These are phyloP conservation scores for Triticum monococcum DNA, from an alignment of 176 grass and related monocot species.

Conservation along the genomic window DNA sequence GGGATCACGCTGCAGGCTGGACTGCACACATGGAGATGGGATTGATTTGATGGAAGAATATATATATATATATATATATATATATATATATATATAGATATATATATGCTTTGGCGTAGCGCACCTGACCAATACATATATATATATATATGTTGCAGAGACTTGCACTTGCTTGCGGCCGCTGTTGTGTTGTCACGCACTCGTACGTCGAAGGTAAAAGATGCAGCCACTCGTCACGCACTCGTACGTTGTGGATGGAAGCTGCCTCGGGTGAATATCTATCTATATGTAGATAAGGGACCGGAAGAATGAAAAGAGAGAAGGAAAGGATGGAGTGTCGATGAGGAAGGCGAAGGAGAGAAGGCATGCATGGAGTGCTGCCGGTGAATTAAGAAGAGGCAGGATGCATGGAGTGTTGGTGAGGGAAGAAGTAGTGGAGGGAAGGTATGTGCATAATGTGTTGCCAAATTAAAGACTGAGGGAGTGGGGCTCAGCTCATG, in stretches of 20 bases:
- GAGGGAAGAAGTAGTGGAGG: too few species aligned
- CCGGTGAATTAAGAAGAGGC: neutral
- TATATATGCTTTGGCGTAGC: neutral
- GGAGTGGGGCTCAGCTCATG: neutral
- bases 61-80: too few species aligned
- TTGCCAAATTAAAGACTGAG: neutral
- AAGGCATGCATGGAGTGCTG: neutral
- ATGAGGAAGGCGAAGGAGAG: neutral
- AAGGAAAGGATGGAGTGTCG: neutral
- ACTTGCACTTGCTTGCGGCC: neutral
- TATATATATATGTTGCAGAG: too few species aligned
- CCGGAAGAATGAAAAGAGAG: neutral
- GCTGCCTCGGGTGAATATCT: neutral
- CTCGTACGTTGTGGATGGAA: neutral
- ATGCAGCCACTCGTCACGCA: too few species aligned
- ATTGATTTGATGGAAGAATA: neutral
- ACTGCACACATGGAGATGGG: neutral
- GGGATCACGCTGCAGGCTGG: neutral
- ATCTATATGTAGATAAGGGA: neutral
- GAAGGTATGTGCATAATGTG: too few species aligned
- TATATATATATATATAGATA: too few species aligned
- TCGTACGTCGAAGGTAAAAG: neutral
- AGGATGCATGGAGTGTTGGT: too few species aligned
- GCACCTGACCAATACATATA: slow-evolving; percentile 15
- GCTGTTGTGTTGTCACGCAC: neutral